Conservation (phyloP, 257 asterid genomes). For the Nicotiana sylvestris region DNA sequence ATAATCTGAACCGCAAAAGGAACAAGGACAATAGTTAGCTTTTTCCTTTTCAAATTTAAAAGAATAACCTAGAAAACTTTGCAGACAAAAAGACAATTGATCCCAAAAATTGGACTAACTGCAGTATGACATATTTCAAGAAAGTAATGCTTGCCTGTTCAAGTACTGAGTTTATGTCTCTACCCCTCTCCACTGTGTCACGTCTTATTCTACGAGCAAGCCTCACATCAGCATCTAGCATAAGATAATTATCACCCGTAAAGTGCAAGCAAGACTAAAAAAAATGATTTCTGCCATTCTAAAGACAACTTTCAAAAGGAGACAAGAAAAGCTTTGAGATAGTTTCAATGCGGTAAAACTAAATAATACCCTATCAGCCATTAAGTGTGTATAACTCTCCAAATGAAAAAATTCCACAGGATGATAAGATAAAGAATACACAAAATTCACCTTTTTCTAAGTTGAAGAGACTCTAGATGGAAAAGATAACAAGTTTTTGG, state of each 20-base stretch:
- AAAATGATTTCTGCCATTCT: neutral
- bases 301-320: neutral
- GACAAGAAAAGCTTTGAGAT: neutral
- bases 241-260: constrained; percentile 11
- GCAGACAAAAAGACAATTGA: neutral
- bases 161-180: constrained; percentile 92
- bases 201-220: constrained; percentile 99
- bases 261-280: neutral
- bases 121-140: neutral
- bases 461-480: neutral
- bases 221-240: constrained; percentile 89
- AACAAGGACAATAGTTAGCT: neutral
- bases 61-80: neutral
- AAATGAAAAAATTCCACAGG: neutral
- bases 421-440: neutral
- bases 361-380: neutral
- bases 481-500: neutral
- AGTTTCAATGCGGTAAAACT: neutral
- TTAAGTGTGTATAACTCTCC: neutral
- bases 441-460: neutral
- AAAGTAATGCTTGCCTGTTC: constrained; percentile 67
- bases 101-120: neutral
- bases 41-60: neutral
- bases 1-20: neutral
- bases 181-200: constrained; percentile 93